Evolutionary conservation across 352 stramenopile species (phyloP).

Genomic region (Pythium oligandrum): DNA sequence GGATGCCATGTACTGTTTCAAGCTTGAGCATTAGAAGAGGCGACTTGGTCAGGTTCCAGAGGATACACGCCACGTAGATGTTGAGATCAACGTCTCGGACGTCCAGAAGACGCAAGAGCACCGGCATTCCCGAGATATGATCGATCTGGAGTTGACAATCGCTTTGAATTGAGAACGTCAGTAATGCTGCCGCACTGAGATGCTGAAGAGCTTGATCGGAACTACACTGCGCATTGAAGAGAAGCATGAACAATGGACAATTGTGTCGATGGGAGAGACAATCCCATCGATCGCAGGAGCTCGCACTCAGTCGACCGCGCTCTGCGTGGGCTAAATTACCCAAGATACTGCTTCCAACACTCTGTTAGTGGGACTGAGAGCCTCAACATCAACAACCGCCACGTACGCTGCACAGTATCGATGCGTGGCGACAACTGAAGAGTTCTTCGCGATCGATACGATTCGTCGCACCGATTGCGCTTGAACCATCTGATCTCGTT

Average conservation of each 20-base stretch:
- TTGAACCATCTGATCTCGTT: conserved; percentile 56
- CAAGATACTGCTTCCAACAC: conserved; percentile 33
- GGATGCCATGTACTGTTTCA: conserved; percentile 69
- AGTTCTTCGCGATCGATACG: conserved; percentile 33
- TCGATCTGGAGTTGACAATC: conserved; percentile 74
- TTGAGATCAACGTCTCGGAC: conserved; percentile 34
- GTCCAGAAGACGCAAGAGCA: conserved; percentile 47
- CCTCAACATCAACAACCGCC: neutral
- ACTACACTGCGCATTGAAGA: conserved; percentile 25
- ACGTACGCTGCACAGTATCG: conserved; percentile 4
- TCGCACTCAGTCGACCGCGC: conserved; percentile 44
- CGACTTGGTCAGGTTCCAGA: conserved; percentile 74
- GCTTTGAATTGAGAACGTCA: conserved; percentile 65
- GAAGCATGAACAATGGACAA: conserved; percentile 55
- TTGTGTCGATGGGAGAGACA: conserved; percentile 70
- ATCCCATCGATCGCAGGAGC: conserved; percentile 61
- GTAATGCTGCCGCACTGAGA: conserved; percentile 43
- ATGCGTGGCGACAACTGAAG: conserved; percentile 7
- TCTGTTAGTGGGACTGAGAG: neutral
- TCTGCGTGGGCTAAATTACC: conserved; percentile 56
- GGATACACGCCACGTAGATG: conserved; percentile 39
- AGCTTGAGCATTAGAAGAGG: conserved; percentile 57
- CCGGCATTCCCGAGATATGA: conserved; percentile 29
- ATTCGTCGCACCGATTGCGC: conserved; percentile 50
- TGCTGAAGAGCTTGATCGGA: conserved; percentile 28